Evolutionary conservation across 331 rosid species (phyloP), one percentile per base, ranked within the genome.

Genomic region (Acacia pycnantha): DNA sequence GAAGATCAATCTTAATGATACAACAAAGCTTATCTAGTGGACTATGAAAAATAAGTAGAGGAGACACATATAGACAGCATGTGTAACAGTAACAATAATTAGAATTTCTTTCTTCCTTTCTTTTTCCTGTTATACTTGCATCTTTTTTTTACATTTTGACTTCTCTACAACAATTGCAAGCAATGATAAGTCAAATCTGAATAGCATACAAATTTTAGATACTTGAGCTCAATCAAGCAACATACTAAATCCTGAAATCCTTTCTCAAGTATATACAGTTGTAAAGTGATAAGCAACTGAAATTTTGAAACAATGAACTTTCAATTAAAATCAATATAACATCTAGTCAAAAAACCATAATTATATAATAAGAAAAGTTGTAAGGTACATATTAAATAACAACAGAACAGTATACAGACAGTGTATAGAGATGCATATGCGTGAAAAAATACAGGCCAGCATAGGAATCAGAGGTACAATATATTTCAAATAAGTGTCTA

Each of bases 251-350:
- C 16, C 18, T 43, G 13, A 0, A 77, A 58, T 35, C 22, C 16
- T 58, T 35, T 59, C 47, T 33, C 74, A 18, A 56, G 77, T 29
- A 77, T 29, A 77, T 18, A 53, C 22, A 67, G 35, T 40, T 44
- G 13, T 22, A 56, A 82, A 82, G 78, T 62, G 40, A 33, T 22
- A 1, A 70, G 44, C 33, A 47, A 59, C 40, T 48, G 47, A 65
- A 65, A 65, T 65, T 65, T 65, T 65, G 14, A 77, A 70, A 70
- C 74, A 82, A 16, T 35, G 59, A 21, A 61, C 19, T 37, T 77
- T 77, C 68, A 77, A 70, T 33, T 24, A 58, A 54, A 76, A 27
- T 26, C 21, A 58, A 74, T 75, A 18, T 31, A 66, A 29, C 65
- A 29, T 61, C n/a, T 48, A 33, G 24, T 33, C 26, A 56, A 59